Base-by-base conservation (phyloP, 148 eudicot genomes). In the Simmondsia chinensis region DNA sequence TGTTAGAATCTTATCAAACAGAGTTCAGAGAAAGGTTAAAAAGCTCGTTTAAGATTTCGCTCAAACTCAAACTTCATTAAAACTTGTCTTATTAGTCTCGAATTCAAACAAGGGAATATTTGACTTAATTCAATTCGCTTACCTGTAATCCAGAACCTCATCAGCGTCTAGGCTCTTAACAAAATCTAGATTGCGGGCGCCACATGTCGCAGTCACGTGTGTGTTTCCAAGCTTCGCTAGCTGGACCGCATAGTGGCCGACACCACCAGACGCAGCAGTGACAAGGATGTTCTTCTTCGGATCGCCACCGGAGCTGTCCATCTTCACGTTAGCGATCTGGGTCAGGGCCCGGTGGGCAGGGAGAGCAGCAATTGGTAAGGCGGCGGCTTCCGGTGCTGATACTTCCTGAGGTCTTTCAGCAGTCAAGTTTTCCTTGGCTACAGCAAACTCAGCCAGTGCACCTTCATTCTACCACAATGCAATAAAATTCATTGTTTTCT, bases 81-180 rank as follows among this genome's bases (percentile, higher is more conserved):
- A n/a, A n/a, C n/a, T n/a, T n/a, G n/a, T n/a, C n/a, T n/a, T n/a
- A n/a, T n/a, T n/a, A n/a, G n/a, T n/a, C n/a, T n/a, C n/a, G n/a
- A n/a, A n/a, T n/a, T n/a, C n/a, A n/a, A n/a, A n/a, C n/a, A n/a
- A n/a, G n/a, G n/a, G n/a, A n/a, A n/a, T n/a, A n/a, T n/a, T n/a
- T n/a, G n/a, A n/a, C n/a, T n/a, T n/a, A n/a, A n/a, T n/a, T n/a
- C n/a, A n/a, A n/a, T n/a, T n/a, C n/a, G n/a, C n/a, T n/a, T n/a
- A n/a, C 29, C 60, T 75, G 51, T 75, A 75, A 46, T 75, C 80
- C 2, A 75, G 38, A 12, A 70, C 76, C 54, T 75, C 73, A 18
- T 75, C 81, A 0, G 81, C 76, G 4, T 76, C 81, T 11, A 39
- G 20, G 20, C 43, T 20, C 20, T 39, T 39, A 20, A 39, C 24